Percentiles rank a stretch among this genome's conserved stretches.
Conservation (phyloP, 2,329 filamentous ascomycete genomes). For the Pseudogymnoascus sp. region DNA sequence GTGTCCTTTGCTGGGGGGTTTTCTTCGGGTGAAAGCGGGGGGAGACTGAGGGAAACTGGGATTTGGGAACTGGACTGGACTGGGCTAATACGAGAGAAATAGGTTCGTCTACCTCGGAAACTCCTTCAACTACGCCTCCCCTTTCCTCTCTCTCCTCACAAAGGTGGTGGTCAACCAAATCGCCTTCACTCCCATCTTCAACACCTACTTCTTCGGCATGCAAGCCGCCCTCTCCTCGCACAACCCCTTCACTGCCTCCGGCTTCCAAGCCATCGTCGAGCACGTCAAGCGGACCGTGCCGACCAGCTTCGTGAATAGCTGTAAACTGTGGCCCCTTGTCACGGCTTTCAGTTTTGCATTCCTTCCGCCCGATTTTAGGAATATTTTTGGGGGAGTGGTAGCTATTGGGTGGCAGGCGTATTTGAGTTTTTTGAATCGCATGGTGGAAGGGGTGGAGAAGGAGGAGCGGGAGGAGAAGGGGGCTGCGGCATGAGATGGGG, state of each 20-base stretch:
- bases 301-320: constrained; percentile 66
- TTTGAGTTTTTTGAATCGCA: constrained; percentile 69
- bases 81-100: background rate
- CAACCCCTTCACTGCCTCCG: too few species aligned
- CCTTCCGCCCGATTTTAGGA: constrained; percentile 69
- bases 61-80: background rate
- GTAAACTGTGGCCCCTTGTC: constrained; percentile 82
- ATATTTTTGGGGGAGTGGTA: constrained; percentile 69
- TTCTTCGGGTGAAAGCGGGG: background rate
- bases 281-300: constrained; percentile 71
- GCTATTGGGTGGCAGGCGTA: constrained; percentile 93
- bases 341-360: constrained; percentile 85
- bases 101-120: constrained; percentile 75
- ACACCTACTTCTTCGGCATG: constrained; percentile 73
- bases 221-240: constrained; percentile 58
- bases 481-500: background rate
- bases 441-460: constrained; percentile 50
- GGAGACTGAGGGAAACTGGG: background rate
- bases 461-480: constrained; percentile 7
- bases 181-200: constrained; percentile 76
- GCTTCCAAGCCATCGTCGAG: constrained; percentile 32
- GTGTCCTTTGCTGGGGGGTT: background rate
- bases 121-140: constrained; percentile 77
- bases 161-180: constrained; percentile 78
- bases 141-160: constrained; percentile 59